Base-by-base conservation (phyloP, 1,284 basidiomycete genomes). In the Kalmanozyma brasiliensis region DNA sequence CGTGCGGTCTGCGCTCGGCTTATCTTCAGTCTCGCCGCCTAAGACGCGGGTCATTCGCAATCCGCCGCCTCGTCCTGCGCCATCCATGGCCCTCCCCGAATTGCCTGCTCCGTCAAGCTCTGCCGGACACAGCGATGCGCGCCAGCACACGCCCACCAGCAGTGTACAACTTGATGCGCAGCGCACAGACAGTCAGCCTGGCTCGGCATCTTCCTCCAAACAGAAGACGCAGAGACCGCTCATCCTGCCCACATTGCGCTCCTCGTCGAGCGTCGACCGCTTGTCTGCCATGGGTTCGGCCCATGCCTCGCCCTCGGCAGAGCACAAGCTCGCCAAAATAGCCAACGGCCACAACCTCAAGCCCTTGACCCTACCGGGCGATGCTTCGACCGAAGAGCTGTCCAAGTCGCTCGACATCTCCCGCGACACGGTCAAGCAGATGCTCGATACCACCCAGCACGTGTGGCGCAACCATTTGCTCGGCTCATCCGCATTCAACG, bases 371-470 rank as follows among this genome's bases (percentile, higher is more conserved):
- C 45, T 61, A 20, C 32, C 36, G 20, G 49, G 44, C 22, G 60
- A 26, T n/a, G 55, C 56, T 16, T 63, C 60, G 1, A 59, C 60
- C 2, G 56, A 46, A 16, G 60, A 69, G 43, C 43, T 69, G 9
- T 60, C 60, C n/a, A 48, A 38, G 24, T 63, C 66, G n/a, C 55
- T 69, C 41, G 66, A 59, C 17, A 63, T 69, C 11, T 60, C 66
- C n/a, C 55, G 56, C 32, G 60, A 69, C 4, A 56, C 66, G 1
- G 52, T 64, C 49, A 52, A 52, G 51, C 66, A 69, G 48, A 69
- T 69, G 66, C 52, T 69, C 33, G 56, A 63, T n/a, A 64, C 66
- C 3, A 59, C 66, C 8, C 60, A 69, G 35, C 60, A 63, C 17
- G 60, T 69, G 2, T 69, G 66, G 66, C 55, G 56, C 4, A 69